phyloP scores from a whole-genome alignment of 1,139 yeast genomes.

The Yamadazyma trypodendri region DNA sequence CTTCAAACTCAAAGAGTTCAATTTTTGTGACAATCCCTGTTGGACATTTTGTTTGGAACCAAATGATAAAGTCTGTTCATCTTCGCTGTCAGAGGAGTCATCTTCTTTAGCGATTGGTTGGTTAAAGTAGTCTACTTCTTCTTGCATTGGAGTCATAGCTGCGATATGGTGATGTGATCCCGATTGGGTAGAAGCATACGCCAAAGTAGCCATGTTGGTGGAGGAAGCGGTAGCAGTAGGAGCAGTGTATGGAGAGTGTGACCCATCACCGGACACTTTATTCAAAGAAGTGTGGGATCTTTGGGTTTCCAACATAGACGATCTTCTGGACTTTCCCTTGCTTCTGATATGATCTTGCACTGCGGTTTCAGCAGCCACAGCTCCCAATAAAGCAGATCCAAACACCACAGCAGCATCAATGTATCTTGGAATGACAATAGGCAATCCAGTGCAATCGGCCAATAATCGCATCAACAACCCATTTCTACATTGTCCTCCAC shows the following conservation, averaged over 20 bases:
- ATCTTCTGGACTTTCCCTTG: slow-evolving; percentile 40
- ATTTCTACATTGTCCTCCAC: slow-evolving; percentile 97
- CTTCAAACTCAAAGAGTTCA: slow-evolving; percentile 36
- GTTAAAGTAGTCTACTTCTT: slow-evolving; percentile 47
- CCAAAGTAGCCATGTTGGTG: slow-evolving; percentile 56
- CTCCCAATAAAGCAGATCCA: slow-evolving; percentile 93
- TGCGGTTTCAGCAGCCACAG: slow-evolving; percentile 76
- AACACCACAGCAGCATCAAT: slow-evolving; percentile 96
- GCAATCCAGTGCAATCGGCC: slow-evolving; percentile 91
- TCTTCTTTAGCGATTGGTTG: slow-evolving; percentile 23
- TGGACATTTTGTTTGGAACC: slow-evolving; percentile 55
- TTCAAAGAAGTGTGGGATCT: slow-evolving; percentile 33
- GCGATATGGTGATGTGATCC: slow-evolving; percentile 55
- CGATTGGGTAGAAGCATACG: slow-evolving; percentile 35
- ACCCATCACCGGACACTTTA: slow-evolving; percentile 18
- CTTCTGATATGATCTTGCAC: slow-evolving; percentile 37
- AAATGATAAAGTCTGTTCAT: slow-evolving; percentile 53
- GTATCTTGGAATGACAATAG: slow-evolving; percentile 90
- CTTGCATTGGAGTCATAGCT: slow-evolving; percentile 51
- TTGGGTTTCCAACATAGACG: slow-evolving; percentile 32
- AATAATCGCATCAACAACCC: slow-evolving; percentile 81
- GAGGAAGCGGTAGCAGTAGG: slow-evolving; percentile 67
- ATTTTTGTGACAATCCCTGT: slow-evolving; percentile 45
- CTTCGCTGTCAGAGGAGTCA: slow-evolving; percentile 35
- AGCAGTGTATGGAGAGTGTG: slow-evolving; percentile 72